These are phyloP conservation scores for Hemerocallis citrina DNA, from an alignment of 106 monocot genomes.

Conservation along the genomic window DNA sequence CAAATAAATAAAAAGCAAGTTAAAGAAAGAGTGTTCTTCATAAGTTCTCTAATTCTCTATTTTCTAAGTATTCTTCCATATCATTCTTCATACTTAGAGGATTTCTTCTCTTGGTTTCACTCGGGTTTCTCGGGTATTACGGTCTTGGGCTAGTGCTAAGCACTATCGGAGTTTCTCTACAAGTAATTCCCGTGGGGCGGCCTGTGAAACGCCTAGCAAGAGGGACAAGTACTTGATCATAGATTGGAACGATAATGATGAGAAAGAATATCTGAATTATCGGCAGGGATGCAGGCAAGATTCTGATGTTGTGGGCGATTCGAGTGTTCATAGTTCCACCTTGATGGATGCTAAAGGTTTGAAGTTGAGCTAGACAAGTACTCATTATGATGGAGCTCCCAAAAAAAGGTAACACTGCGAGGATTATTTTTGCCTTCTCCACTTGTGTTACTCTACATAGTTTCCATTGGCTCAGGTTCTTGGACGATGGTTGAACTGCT, in stretches of 20 bases:
- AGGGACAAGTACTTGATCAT: conserved; percentile 25
- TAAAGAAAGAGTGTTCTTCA: no score
- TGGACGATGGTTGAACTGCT: no score
- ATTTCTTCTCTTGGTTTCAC: no score
- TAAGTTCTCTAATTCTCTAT: no score
- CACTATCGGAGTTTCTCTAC: no score
- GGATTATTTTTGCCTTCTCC: conserved; percentile 33
- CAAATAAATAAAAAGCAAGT: no score
- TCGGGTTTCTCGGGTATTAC: no score
- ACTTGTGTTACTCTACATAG: conserved; percentile 26
- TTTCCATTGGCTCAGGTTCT: neutral
- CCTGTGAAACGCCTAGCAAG: conserved; percentile 21
- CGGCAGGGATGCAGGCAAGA: conserved; percentile 18
- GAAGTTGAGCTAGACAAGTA: conserved; percentile 44
- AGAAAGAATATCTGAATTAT: conserved; percentile 30
- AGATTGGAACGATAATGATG: conserved; percentile 26
- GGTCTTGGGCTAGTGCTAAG: no score
- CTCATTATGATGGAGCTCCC: conserved; percentile 33
- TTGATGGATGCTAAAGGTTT: conserved; percentile 39
- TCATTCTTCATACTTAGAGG: no score
- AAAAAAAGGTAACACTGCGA: conserved; percentile 35
- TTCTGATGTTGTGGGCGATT: neutral
- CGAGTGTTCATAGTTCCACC: conserved; percentile 26
- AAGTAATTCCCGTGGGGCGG: conserved; percentile 18
- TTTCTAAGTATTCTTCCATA: no score